phyloP scores from a whole-genome alignment of 345 rosid species.

The Hirschfeldia incana region DNA sequence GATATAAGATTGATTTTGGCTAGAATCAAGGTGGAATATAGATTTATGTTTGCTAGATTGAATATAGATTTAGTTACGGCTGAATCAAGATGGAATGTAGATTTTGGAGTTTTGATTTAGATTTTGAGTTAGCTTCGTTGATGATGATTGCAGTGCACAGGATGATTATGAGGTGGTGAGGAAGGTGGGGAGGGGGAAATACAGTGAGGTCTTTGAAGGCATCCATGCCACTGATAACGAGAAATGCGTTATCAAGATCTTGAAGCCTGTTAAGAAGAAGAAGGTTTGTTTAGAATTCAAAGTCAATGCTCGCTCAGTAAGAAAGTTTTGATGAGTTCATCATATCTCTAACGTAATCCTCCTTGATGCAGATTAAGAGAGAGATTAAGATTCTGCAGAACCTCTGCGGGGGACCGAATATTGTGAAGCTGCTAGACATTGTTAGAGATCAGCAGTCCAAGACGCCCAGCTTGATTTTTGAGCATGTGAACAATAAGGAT shows the following conservation, averaged over 20 bases:
- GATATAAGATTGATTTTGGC: not conserved
- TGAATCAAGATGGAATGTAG: slow-evolving; percentile 12
- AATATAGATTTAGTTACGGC: not conserved
- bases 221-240: slow-evolving; percentile 76
- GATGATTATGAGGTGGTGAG: slow-evolving; percentile 95
- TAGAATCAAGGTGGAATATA: slow-evolving; percentile 17
- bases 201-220: slow-evolving; percentile 96
- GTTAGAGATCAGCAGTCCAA: slow-evolving; percentile 97
- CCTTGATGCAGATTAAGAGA: slow-evolving; percentile 78
- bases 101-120: not conserved
- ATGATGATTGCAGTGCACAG: slow-evolving; percentile 60
- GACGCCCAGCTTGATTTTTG: slow-evolving; percentile 94
- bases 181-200: slow-evolving; percentile 96
- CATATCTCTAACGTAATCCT: not conserved
- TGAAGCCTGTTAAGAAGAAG: slow-evolving; percentile 98
- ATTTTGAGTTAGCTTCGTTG: slow-evolving; percentile 16
- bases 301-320: too few relatives aligned
- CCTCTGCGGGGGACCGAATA: slow-evolving; percentile 96
- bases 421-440: slow-evolving; percentile 88
- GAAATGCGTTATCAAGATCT: slow-evolving; percentile 91
- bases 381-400: slow-evolving; percentile 97
- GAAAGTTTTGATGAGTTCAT: not conserved
- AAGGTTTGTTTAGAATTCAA: slow-evolving; percentile 51
- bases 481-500: slow-evolving; percentile 89
- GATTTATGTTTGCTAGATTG: not conserved